These are phyloP conservation scores for Metschnikowia cubensis DNA, from an alignment of 805 yeast genomes.

Conservation along the genomic window DNA sequence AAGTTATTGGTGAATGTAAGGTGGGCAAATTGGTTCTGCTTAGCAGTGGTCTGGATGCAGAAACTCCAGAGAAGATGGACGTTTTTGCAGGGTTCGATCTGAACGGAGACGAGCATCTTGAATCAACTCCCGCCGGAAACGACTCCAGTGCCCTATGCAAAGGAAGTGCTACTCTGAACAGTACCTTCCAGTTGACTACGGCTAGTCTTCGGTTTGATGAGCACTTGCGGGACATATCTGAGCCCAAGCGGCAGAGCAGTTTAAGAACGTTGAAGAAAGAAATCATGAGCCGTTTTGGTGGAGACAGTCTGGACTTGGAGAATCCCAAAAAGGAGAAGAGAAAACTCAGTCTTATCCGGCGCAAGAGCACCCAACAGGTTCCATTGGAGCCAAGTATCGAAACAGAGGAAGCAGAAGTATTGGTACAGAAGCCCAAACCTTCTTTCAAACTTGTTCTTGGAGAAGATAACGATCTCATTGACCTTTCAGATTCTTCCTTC, in stretches of 20 bases:
- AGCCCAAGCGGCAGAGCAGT: neutral
- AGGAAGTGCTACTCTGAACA: constrained; percentile 2
- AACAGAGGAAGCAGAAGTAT: neutral
- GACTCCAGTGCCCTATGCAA: constrained; percentile 2
- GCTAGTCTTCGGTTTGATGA: constrained; percentile 6
- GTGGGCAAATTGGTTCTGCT: constrained; percentile 2
- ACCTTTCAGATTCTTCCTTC: neutral
- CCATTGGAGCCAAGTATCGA: neutral
- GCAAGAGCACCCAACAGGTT: neutral
- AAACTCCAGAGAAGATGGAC: neutral
- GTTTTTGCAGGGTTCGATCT: constrained; percentile 1
- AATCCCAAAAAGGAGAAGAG: neutral
- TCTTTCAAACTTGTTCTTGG: neutral
- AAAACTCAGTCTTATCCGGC: constrained; percentile 1
- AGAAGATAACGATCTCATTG: constrained; percentile 1
- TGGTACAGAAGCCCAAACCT: neutral
- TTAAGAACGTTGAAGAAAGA: constrained; percentile 1
- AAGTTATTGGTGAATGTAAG: neutral
- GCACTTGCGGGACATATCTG: neutral
- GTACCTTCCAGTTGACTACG: constrained; percentile 1
- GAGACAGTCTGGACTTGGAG: neutral
- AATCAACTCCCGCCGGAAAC: neutral
- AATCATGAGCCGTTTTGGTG: neutral
- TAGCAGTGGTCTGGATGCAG: neutral
- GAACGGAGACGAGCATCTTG: neutral